Evolutionary conservation across 345 rosid species (phyloP), one percentile per base, ranked within the genome.

Genomic region (Nephelium lappaceum): DNA sequence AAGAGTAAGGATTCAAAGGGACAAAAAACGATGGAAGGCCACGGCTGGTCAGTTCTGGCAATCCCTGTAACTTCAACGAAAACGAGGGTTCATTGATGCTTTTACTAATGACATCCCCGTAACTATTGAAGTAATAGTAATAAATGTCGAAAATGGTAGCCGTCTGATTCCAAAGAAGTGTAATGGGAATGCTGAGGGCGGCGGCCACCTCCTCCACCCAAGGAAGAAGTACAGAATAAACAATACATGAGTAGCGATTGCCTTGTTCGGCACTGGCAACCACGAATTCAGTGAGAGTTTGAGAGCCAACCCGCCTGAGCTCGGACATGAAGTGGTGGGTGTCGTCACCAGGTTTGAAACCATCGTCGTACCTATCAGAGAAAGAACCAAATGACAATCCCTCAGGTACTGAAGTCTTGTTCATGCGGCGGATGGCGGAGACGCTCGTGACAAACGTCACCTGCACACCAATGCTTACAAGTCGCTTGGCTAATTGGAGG

Each of bases 141-240:
- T 91, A 92, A 68, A 91, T 78, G 72, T 80, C 87, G 0, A 94
- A 79, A 9, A 91, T 92, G 0, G 89, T 82, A 0, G 98, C 94
- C 0, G 97, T 89, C n/a, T 94, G 97, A 27, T 81, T 84, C 94
- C 98, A 94, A 5, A 92, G 85, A 4, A 88, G 80, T 0, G 86
- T 79, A 0, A 86, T 45, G 0, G 92, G 92, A 19, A 91, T 74
- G 62, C 77, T 55, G 38, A 82, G 64, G 10, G 60, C 83, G 69
- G 85, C 87, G 61, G 97, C 94, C 73, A 85, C 91, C 39, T 70
- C 84, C 0, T 81, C 84, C 0, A 76, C 95, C 93, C 94, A 94
- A 0, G 89, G 90, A 19, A 92, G 78, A 4, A 92, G 84, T 0
- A 90, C 87, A 87, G 16, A 90, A 82, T 6, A 92, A 23, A 68